These are phyloP conservation scores for Linum trigynum DNA, from an alignment of 345 rosid species.

Conservation along the genomic window DNA sequence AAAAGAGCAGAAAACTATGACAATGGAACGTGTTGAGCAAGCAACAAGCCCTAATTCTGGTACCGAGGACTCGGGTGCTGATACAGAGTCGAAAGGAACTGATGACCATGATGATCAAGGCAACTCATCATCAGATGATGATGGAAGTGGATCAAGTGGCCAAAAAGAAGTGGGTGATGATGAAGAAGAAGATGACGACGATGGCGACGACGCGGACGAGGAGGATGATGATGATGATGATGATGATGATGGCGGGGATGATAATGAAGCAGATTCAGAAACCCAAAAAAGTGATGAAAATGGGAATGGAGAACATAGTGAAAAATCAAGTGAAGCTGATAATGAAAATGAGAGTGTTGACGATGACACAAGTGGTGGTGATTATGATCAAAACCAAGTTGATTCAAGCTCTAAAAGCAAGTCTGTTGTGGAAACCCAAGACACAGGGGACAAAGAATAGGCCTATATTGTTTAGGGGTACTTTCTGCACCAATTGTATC, in stretches of 20 bases:
- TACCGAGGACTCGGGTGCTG: slow-evolving; percentile 10
- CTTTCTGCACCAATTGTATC: too few relatives aligned
- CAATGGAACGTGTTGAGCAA: slow-evolving; percentile 15
- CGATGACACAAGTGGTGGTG: not conserved
- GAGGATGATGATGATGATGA: too few relatives aligned
- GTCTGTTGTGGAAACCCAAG: slow-evolving; percentile 23
- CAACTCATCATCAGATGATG: too few relatives aligned
- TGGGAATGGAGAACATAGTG: not conserved
- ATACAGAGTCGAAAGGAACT: slow-evolving; percentile 16
- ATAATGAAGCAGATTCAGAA: slow-evolving; percentile 9
- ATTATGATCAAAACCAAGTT: slow-evolving; percentile 14
- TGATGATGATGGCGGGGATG: slow-evolving; percentile 10
- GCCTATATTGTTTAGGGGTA: not conserved
- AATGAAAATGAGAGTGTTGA: slow-evolving; percentile 9
- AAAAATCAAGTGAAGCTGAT: slow-evolving; percentile 15
- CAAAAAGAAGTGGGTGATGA: too few relatives aligned
- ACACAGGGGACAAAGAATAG: slow-evolving; percentile 30
- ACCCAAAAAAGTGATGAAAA: slow-evolving; percentile 18
- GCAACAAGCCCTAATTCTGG: slow-evolving; percentile 7
- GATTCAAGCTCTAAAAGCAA: slow-evolving; percentile 16
- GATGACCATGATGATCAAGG: not conserved
- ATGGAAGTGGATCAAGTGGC: too few relatives aligned
- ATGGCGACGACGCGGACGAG: too few relatives aligned
- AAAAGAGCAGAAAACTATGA: slow-evolving; percentile 20
- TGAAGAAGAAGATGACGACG: too few relatives aligned